phyloP scores from a whole-genome alignment of 192 early-diverging fungal species.

The Chytriomyces confervae region DNA sequence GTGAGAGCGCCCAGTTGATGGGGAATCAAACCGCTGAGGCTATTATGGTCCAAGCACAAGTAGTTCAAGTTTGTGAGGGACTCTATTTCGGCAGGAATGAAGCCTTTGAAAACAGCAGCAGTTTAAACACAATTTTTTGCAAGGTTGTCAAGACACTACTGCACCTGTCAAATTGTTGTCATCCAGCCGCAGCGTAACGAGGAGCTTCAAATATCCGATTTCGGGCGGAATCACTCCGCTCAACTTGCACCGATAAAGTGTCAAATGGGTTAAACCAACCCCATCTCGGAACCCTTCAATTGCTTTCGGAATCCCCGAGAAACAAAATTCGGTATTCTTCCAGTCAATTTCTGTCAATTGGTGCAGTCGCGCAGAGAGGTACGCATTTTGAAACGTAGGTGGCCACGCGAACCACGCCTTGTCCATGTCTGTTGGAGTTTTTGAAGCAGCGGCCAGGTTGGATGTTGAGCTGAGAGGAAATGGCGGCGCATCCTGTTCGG shows the following conservation, averaged over 20 bases:
- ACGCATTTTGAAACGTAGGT: neutral
- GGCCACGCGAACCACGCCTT: slow-evolving; percentile 22
- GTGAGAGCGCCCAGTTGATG: neutral
- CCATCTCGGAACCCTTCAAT: neutral
- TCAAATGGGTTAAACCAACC: neutral
- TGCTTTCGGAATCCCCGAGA: neutral
- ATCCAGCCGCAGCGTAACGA: slow-evolving; percentile 11
- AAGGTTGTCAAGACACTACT: neutral
- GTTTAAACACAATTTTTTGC: neutral
- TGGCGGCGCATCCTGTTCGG: neutral
- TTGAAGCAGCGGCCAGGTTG: neutral
- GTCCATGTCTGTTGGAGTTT: neutral
- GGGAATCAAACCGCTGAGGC: slow-evolving; percentile 4
- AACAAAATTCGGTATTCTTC: neutral
- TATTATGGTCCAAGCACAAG: slow-evolving; percentile 16
- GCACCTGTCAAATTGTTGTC: slow-evolving; percentile 17
- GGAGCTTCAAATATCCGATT: neutral
- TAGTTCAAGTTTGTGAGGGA: neutral
- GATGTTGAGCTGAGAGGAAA: neutral
- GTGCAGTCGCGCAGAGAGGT: neutral
- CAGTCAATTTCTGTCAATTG: slow-evolving; percentile 13
- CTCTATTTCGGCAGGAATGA: neutral
- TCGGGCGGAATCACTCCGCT: slow-evolving; percentile 3
- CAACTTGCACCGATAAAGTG: slow-evolving; percentile 15
- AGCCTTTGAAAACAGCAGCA: neutral